phyloP scores from a whole-genome alignment of 352 stramenopile species.

The Phytophthora multivora region DNA sequence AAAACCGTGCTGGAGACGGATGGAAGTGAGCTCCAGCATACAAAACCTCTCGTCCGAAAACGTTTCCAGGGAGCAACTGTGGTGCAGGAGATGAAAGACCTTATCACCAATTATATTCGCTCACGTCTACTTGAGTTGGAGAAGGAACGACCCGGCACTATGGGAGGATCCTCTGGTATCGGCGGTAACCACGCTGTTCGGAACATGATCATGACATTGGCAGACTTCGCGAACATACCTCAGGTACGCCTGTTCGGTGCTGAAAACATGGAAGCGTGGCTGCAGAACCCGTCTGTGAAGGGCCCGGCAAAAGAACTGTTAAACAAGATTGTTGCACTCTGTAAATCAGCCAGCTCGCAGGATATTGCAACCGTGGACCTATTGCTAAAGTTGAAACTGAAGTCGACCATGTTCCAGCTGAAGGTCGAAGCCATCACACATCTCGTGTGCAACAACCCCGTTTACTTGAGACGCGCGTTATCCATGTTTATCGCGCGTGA shows the following conservation, averaged over 20 bases:
- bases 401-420: constrained; percentile 89
- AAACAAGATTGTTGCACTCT: constrained; percentile 70
- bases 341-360: constrained; percentile 56
- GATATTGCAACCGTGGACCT: constrained; percentile 75
- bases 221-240: constrained; percentile 66
- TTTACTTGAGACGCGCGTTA: constrained; percentile 74
- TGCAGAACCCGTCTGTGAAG: constrained; percentile 83
- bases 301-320: constrained; percentile 74
- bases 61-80: constrained; percentile 54
- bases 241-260: constrained; percentile 68
- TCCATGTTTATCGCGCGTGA: constrained; percentile 76
- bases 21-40: constrained; percentile 15
- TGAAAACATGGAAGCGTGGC: constrained; percentile 78
- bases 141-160: constrained; percentile 52
- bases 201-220: constrained; percentile 79
- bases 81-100: constrained; percentile 54
- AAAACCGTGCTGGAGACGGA: constrained; percentile 63
- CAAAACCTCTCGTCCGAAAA: constrained; percentile 37
- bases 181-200: constrained; percentile 61
- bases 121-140: constrained; percentile 68
- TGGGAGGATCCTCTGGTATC: constrained; percentile 18
- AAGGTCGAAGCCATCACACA: constrained; percentile 86
- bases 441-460: constrained; percentile 69
- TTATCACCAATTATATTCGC: constrained; percentile 76
- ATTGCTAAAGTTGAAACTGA: constrained; percentile 85